Conservation (phyloP, 148 eudicot species). For the Chenopodium album region DNA sequence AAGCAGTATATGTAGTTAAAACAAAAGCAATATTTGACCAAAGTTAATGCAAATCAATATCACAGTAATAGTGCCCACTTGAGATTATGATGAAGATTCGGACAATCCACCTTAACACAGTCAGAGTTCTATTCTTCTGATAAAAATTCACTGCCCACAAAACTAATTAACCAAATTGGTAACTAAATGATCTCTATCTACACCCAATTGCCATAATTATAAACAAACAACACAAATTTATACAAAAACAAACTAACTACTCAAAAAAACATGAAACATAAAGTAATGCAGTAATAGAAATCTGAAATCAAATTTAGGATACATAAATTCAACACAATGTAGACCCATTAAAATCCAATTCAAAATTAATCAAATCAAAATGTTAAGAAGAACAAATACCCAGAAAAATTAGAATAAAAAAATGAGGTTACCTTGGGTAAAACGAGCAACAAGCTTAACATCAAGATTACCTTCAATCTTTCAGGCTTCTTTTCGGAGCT, state of each 20-base stretch:
- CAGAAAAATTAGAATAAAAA: not conserved
- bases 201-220: not conserved
- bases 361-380: not conserved
- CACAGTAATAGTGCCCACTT: no score
- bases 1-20: no score
- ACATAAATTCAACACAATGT: constrained; percentile 11
- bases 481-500: no score
- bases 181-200: not conserved
- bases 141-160: not conserved
- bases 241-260: not conserved
- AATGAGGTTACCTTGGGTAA: constrained; percentile 43
- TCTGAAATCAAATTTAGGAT: constrained; percentile 13
- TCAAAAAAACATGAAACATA: not conserved
- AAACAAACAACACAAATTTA: not conserved
- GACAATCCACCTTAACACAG: not conserved
- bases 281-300: not conserved
- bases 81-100: no score
- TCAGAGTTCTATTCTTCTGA: not conserved
- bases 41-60: no score
- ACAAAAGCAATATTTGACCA: no score
- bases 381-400: not conserved
- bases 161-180: not conserved
- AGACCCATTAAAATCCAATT: constrained; percentile 6
- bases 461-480: no score
- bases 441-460: constrained; percentile 64